phyloP scores from a whole-genome alignment of 805 yeast genomes.

The Kuraishia piskuri region DNA sequence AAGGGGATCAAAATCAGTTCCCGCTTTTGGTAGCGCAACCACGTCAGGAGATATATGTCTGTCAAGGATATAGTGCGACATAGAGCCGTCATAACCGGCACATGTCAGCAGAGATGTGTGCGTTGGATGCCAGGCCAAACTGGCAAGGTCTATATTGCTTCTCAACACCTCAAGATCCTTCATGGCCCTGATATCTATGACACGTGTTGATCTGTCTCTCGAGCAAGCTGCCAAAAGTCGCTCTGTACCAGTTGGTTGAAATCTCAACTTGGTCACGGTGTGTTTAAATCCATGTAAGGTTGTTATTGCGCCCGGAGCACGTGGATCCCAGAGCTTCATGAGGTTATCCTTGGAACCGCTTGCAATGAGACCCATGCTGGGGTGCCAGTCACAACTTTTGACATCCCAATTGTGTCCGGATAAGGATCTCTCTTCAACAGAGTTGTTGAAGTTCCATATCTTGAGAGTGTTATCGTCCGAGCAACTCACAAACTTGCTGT shows the following conservation, averaged over 20 bases:
- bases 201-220: conserved; percentile 79
- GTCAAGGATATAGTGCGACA: conserved; percentile 68
- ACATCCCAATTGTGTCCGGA: conserved; percentile 99
- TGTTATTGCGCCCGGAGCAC: conserved; percentile 62
- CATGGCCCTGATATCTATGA: conserved; percentile 85
- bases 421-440: conserved; percentile 69
- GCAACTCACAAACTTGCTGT: conserved; percentile 85
- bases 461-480: conserved; percentile 88
- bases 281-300: conserved; percentile 91
- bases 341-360: conserved; percentile 94
- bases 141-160: conserved; percentile 78
- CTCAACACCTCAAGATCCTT: conserved; percentile 63
- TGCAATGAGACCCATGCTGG: conserved; percentile 74
- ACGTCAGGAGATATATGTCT: conserved; percentile 29
- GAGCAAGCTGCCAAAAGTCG: conserved; percentile 77
- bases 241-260: conserved; percentile 62
- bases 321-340: conserved; percentile 94
- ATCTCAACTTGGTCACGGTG: conserved; percentile 78
- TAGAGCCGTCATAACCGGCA: conserved; percentile 85
- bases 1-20: conserved; percentile 2
- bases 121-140: conserved; percentile 88
- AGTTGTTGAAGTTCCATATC: conserved; percentile 91
- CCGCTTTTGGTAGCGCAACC: background rate
- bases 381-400: conserved; percentile 96
- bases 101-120: conserved; percentile 73